phyloP scores from a whole-genome alignment of 1,284 basidiomycete species.

The Paramarasmius palmivorus region DNA sequence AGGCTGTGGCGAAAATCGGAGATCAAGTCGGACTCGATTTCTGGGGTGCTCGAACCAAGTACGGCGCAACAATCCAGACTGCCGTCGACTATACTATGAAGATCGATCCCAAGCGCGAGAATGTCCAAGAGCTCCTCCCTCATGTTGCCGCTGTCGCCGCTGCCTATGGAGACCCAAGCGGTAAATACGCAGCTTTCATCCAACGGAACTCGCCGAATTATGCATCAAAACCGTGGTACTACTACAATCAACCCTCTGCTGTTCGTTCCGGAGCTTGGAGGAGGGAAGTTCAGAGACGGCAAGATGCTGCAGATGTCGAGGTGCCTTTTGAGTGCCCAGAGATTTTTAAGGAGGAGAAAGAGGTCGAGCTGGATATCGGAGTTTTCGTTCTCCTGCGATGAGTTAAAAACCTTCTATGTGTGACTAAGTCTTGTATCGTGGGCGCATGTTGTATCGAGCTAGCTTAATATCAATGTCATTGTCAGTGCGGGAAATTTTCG shows the following conservation, averaged over 20 bases:
- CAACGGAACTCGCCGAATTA: conserved; percentile 31
- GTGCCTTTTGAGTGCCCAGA: conserved; percentile 41
- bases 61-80: conserved; percentile 55
- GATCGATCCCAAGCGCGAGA: conserved; percentile 44
- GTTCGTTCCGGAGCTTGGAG: conserved; percentile 26
- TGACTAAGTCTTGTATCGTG: too few species aligned
- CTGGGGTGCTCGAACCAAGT: conserved; percentile 51
- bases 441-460: too few species aligned
- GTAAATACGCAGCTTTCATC: conserved; percentile 51
- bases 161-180: conserved; percentile 56
- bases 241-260: conserved; percentile 49
- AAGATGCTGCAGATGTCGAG: background rate
- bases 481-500: background rate
- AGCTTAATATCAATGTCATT: too few species aligned
- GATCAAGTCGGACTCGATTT: conserved; percentile 51
- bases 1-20: conserved; percentile 57
- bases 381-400: conserved; percentile 48
- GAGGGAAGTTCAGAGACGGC: conserved; percentile 4
- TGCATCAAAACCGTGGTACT: conserved; percentile 45
- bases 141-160: conserved; percentile 55
- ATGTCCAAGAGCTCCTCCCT: conserved; percentile 44
- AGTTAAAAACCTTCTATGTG: conserved; percentile 42
- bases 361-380: conserved; percentile 50
- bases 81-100: conserved; percentile 57
- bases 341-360: conserved; percentile 32